Percentiles rank a stretch among this genome's conserved stretches.
Conservation (phyloP, 2,329 filamentous ascomycete species). For the Aspergillus brunneoviolaceus region DNA sequence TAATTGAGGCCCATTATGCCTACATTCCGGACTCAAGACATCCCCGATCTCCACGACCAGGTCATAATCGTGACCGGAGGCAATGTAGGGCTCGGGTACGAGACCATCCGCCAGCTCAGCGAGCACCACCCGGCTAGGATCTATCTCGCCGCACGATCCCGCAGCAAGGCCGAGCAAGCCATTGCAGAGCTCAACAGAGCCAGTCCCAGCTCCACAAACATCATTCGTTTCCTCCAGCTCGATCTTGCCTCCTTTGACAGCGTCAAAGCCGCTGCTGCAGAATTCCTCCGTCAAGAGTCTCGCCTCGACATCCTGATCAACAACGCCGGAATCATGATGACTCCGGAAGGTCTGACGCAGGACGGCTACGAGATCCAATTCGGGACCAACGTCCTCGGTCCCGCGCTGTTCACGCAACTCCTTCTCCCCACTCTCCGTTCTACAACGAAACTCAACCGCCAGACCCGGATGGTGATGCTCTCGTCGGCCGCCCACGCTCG, state of each 20-base stretch:
- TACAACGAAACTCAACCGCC: constrained; percentile 12
- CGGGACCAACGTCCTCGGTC: constrained; percentile 31
- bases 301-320: constrained; percentile 31
- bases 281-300: constrained; percentile 7
- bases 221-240: constrained; percentile 8
- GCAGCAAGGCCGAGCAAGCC: constrained; percentile 9
- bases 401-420: constrained; percentile 26
- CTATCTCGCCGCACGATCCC: constrained; percentile 11
- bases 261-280: constrained; percentile 14
- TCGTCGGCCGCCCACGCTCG: constrained; percentile 17
- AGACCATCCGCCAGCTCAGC: constrained; percentile 34
- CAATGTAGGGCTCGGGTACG: constrained; percentile 50
- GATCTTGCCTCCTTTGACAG: constrained; percentile 19
- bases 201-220: background rate
- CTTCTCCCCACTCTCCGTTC: constrained; percentile 22
- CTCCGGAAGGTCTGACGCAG: constrained; percentile 20
- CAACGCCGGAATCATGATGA: constrained; percentile 34
- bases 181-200: constrained; percentile 4
- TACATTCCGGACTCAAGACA: constrained; percentile 26
- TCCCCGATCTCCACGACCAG: constrained; percentile 43
- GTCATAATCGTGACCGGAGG: constrained; percentile 49
- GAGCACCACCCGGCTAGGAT: constrained; percentile 9
- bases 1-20: background rate
- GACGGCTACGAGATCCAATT: constrained; percentile 36
- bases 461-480: constrained; percentile 27